These are phyloP conservation scores for Ogataea siamensis DNA, from an alignment of 805 yeast species.

Conservation along the genomic window DNA sequence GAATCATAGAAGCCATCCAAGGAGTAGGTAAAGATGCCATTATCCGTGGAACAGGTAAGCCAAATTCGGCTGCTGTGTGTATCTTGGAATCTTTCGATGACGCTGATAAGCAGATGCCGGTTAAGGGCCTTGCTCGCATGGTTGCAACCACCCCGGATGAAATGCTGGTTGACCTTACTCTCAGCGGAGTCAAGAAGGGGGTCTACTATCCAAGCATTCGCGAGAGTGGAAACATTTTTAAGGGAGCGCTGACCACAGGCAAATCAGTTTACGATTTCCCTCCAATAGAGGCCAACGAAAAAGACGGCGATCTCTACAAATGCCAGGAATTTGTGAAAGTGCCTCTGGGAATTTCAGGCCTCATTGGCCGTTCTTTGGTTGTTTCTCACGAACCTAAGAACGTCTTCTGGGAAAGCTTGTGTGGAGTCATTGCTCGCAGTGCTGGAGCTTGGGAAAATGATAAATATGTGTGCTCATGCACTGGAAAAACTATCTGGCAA, in stretches of 20 bases:
- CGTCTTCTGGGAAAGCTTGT: conserved; percentile 46
- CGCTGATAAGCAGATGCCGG: conserved; percentile 50
- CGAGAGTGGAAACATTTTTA: conserved; percentile 70
- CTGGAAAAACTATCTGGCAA: conserved; percentile 96
- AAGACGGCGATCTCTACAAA: conserved; percentile 33
- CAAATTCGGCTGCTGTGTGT: conserved; percentile 88
- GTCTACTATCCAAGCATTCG: conserved; percentile 69
- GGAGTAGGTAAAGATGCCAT: conserved; percentile 83
- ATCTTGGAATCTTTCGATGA: conserved; percentile 72
- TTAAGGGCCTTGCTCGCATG: conserved; percentile 83
- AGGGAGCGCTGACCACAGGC: conserved; percentile 71
- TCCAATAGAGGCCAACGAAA: conserved; percentile 37
- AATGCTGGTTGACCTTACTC: conserved; percentile 68
- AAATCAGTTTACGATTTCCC: conserved; percentile 42
- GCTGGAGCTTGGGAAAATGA: conserved; percentile 98
- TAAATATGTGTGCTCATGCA: conserved; percentile 88
- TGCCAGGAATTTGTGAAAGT: conserved; percentile 48
- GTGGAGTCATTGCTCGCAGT: conserved; percentile 91
- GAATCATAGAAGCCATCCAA: conserved; percentile 65
- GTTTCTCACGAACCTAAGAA: conserved; percentile 42
- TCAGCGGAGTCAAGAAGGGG: conserved; percentile 69
- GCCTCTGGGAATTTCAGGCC: conserved; percentile 49
- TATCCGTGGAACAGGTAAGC: conserved; percentile 84
- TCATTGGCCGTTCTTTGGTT: conserved; percentile 69
- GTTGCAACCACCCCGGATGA: conserved; percentile 60